Evolutionary conservation across 2,329 filamentous ascomycete species (phyloP), one percentile per base, ranked within the genome.

Genomic region (Hypomyces rosellus): DNA sequence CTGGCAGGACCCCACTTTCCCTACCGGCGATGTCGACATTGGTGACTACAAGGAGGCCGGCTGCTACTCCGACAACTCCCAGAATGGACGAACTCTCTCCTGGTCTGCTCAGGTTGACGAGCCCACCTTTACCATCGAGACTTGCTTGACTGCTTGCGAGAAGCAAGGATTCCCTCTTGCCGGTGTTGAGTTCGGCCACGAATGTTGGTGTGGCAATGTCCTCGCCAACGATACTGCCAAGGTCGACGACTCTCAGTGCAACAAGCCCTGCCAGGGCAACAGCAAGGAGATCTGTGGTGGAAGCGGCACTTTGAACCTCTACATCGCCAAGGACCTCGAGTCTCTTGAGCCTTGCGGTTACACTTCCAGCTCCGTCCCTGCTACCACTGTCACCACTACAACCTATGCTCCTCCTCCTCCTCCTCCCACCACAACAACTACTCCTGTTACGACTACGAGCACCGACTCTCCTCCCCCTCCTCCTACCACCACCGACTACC

Each of bases 31-130:
- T 46, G 63, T 75, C 22, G 74, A 72, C 20, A 68, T 76, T 41
- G 69, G 70, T 48, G 71, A 74, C 42, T 88, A 82, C 72, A 69
- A 70, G 40, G 75, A 80, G 55, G 62, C 77, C n/a, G 84, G 84
- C 49, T 88, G 84, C 68, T 85, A 77, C 59, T 71, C 68, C 25
- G 77, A 79, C 54, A 59, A 68, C 49, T 68, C 67, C 16, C 54
- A 54, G 44, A 55, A 66, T 46, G 70, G 73, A 38, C 71, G 70
- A 45, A 70, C 77, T 22, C 67, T 80, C 43, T 67, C 68, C 22
- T 77, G 72, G 61, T 65, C 64, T 16, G 66, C 73, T 60, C 56
- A 65, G 38, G 52, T 76, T 14, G 61, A 69, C 30, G 51, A 59
- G 13, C 54, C 58, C 15, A 61, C 55, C 34, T 62, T 77, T 62